Conservation (phyloP, 2,329 filamentous ascomycete genomes). For the Alternaria tenuissima region DNA sequence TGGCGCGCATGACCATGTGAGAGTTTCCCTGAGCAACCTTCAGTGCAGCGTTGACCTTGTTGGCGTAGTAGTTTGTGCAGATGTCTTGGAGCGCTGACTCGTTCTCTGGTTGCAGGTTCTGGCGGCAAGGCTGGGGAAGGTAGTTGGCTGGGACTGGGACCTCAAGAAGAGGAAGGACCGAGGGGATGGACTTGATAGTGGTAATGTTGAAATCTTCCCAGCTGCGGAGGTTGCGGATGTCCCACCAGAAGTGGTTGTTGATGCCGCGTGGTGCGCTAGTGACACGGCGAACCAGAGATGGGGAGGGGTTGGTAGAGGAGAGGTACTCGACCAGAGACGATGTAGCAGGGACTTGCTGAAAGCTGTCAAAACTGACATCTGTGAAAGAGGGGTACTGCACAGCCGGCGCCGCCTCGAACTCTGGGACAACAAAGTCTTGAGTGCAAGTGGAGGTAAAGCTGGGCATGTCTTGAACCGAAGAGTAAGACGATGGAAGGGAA, state of each 20-base stretch:
- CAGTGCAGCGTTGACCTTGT: constrained; percentile 86
- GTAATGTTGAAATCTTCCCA: constrained; percentile 82
- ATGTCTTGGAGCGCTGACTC: constrained; percentile 78
- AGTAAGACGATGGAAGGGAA: constrained; percentile 49
- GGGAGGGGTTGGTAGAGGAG: constrained; percentile 79
- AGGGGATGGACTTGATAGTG: constrained; percentile 76
- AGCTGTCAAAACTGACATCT: constrained; percentile 51
- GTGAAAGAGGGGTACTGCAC: constrained; percentile 56
- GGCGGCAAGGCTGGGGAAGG: constrained; percentile 65
- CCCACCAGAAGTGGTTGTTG: constrained; percentile 94
- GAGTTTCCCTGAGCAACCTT: constrained; percentile 75
- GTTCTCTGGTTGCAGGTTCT: constrained; percentile 76
- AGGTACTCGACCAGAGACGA: constrained; percentile 83
- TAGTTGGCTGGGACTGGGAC: constrained; percentile 66
- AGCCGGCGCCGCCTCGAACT: constrained; percentile 50
- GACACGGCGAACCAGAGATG: constrained; percentile 80
- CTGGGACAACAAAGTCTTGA: constrained; percentile 46
- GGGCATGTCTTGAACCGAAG: constrained; percentile 45
- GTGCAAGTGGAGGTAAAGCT: constrained; percentile 41
- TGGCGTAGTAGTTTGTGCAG: constrained; percentile 79
- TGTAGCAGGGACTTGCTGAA: constrained; percentile 51
- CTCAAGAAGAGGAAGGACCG: constrained; percentile 74
- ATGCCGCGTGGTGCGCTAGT: constrained; percentile 73
- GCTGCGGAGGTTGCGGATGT: constrained; percentile 83
- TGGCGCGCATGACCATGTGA: constrained; percentile 60